A percentile compares a stretch with the other conserved stretches of the same genome.
Evolutionary conservation across 139 green algal genomes (phyloP).

Genomic region (Coccomyxa sp.): DNA sequence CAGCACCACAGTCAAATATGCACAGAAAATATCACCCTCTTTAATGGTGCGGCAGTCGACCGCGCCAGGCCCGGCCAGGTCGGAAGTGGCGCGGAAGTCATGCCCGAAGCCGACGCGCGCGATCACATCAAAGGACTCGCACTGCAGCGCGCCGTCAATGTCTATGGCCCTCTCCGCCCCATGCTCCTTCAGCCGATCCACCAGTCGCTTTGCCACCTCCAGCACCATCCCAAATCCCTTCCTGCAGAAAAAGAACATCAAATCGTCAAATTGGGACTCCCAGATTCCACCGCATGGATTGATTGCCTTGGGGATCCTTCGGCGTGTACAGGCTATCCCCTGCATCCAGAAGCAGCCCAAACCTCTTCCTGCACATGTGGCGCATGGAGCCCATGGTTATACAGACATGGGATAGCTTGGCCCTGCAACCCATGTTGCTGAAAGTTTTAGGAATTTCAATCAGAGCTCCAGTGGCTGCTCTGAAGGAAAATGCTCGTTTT

Average conservation of each 20-base stretch:
- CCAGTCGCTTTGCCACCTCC: not conserved
- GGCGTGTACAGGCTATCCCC: too few relatives aligned
- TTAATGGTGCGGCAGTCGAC: not conserved
- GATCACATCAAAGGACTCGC: conserved; percentile 10
- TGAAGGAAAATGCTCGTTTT: too few relatives aligned
- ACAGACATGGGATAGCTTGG: too few relatives aligned
- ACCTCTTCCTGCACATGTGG: too few relatives aligned
- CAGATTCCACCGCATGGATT: too few relatives aligned
- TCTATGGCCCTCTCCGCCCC: not conserved
- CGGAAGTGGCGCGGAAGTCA: not conserved
- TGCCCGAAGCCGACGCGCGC: not conserved
- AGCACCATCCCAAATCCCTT: not conserved
- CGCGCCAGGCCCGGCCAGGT: not conserved
- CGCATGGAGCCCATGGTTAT: too few relatives aligned
- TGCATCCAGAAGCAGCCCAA: too few relatives aligned
- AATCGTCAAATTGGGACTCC: too few relatives aligned
- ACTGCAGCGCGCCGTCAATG: not conserved
- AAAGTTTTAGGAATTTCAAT: too few relatives aligned
- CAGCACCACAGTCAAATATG: not conserved
- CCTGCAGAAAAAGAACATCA: not conserved
- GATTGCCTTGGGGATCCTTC: too few relatives aligned
- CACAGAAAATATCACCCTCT: not conserved
- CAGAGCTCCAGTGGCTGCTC: too few relatives aligned
- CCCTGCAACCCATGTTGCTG: too few relatives aligned
- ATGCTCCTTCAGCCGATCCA: not conserved